Base-by-base conservation (phyloP, 495 filamentous ascomycete genomes). In the Tuber umbilicatum region DNA sequence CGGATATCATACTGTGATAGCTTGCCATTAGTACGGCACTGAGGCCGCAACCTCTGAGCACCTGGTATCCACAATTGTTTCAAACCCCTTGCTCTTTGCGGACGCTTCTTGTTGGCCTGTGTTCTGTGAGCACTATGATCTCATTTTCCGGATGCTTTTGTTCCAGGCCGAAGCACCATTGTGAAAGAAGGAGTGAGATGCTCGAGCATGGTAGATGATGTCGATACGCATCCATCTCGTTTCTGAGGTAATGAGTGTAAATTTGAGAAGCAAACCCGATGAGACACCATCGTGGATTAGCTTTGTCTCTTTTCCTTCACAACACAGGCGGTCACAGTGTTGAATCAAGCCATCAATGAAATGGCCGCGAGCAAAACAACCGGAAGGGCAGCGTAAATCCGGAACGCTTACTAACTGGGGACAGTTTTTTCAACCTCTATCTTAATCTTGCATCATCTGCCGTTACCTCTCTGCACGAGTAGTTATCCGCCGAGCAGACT, bases 361-460 rank as follows among this genome's bases (percentile, higher is more conserved):
- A 64, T n/a, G 55, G 55, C 55, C n/a, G 55, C n/a, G 70, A 74
- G 77, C 73, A 71, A 72, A 45, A 78, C 47, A 47, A 47, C 76
- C 72, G 76, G 77, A 78, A 78, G 71, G 72, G 70, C 76, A 79
- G 76, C 75, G 78, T 78, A 78, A 78, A 73, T 74, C 75, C 77
- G 77, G 77, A 79, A 78, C 69, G 77, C 75, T 79, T 79, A 74
- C 77, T 75, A 79, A 78, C 77, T 40, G 77, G 40, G 75, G 45
- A 69, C 76, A 47, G 55, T 64, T 64, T 64, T 60, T 70, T 79
- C 75, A 76, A 78, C 74, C 78, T 79, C 75, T 79, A 79, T 79
- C 77, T 79, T 74, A 79, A 79, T 79, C 77, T 79, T 79, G 77
- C 77, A 79, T 79, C 75, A 79, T 79, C 77, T 79, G 77, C 77